Evolutionary conservation across 2,329 filamentous ascomycete genomes (phyloP), one percentile per base, ranked within the genome.

Genomic region (Talaromyces sp.): DNA sequence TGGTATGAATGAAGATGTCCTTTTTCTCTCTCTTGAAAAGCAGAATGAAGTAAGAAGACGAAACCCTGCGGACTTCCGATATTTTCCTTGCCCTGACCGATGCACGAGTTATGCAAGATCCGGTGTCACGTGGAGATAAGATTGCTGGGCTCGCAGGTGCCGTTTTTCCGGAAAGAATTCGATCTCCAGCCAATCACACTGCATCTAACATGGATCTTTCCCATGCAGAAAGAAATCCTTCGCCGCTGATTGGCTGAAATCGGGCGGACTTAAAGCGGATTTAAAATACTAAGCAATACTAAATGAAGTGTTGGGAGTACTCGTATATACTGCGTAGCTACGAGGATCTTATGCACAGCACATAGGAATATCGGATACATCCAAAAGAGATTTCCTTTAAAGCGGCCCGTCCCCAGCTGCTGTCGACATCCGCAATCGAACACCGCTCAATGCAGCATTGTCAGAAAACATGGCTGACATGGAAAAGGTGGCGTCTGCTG

Each of bases 401-500:
- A 57, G 33, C 10, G 11, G n/a, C n/a, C 31, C 4, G 19, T 13
- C 19, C 52, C 52, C 27, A 39, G 10, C 16, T 52, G 48, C 27
- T 33, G 10, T 14, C 7, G 19, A 13, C 10, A 2, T 47, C 19
- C 22, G 24, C 24, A 33, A 7, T 33, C 3, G 11, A 48, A 27
- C 22, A 11, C 19, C 14, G 27, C 48, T 33, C 48, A 52, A 52
- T 52, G 27, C 27, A 16, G 14, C 48, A n/a, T 33, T 52, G 9
- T 52, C 48, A 31, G n/a, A 10, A 31, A 56, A 24, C 33, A 67
- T 65, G 65, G 35, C 48, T 3, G 65, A 67, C 16, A 41, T 67
- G 7, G 50, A 65, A n/a, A 67, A 65, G 54, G 54, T 63, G 33
- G 22, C 50, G 31, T 60, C 65, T 22, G 65, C 62, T 33, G 47